These are phyloP conservation scores for Lasiodiplodia gonubiensis DNA, from an alignment of 2,329 filamentous ascomycete species.

Conservation along the genomic window DNA sequence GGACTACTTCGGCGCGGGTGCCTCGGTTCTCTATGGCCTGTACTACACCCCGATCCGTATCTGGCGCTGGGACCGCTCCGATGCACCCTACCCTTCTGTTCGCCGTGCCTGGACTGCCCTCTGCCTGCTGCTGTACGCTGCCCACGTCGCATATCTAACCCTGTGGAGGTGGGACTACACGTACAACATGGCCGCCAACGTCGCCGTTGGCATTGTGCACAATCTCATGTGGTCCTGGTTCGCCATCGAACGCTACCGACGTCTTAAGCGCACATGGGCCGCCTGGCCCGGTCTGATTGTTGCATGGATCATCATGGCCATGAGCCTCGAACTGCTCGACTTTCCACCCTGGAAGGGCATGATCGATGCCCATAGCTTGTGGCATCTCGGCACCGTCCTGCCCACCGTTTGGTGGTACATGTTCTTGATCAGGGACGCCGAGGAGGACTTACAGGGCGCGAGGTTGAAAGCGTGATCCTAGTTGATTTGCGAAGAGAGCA, in stretches of 20 bases:
- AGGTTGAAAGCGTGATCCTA: constrained; percentile 68
- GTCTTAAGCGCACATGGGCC: constrained; percentile 77
- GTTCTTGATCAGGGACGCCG: constrained; percentile 87
- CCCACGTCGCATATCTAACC: constrained; percentile 83
- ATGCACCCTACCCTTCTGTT: constrained; percentile 54
- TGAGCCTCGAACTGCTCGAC: constrained; percentile 95
- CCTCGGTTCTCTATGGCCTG: constrained; percentile 86
- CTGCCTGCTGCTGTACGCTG: constrained; percentile 72
- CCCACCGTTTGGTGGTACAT: constrained; percentile 93
- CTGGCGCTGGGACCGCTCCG: constrained; percentile 74
- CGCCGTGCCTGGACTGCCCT: constrained; percentile 76
- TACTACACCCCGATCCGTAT: constrained; percentile 85
- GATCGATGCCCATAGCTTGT: constrained; percentile 92
- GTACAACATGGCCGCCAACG: constrained; percentile 97
- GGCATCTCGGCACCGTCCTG: constrained; percentile 91
- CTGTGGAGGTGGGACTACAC: constrained; percentile 91
- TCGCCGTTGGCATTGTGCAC: constrained; percentile 77
- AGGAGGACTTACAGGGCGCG: constrained; percentile 77
- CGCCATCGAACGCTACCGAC: constrained; percentile 74
- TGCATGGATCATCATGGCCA: constrained; percentile 87
- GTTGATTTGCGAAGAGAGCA: neutral
- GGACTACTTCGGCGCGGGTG: constrained; percentile 94
- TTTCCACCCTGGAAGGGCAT: constrained; percentile 84
- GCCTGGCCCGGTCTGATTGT: constrained; percentile 90
- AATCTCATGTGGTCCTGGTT: constrained; percentile 89